Conservation (phyloP, 192 early-diverging fungal species). For the Glomus cerebriforme region DNA sequence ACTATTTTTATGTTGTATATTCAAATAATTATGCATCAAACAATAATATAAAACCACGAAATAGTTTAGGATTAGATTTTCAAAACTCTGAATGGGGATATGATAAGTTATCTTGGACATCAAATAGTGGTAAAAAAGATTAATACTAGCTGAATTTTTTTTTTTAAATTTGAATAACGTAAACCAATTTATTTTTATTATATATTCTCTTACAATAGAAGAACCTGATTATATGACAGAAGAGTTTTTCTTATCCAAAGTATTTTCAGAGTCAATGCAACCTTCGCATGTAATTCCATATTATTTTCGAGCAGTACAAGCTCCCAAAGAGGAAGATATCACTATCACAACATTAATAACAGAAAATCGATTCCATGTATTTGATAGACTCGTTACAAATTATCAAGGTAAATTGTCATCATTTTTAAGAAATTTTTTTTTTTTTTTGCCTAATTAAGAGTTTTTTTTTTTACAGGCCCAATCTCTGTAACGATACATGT, state of each 20-base stretch:
- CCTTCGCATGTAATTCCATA: conserved; percentile 65
- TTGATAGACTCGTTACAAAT: conserved; percentile 51
- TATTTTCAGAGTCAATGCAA: conserved; percentile 60
- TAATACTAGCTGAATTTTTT: too few relatives aligned
- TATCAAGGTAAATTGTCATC: conserved; percentile 44
- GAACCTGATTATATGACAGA: conserved; percentile 37
- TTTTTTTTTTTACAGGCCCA: conserved; percentile 40
- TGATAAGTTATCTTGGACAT: conserved; percentile 5
- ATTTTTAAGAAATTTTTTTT: background rate
- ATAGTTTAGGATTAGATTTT: background rate
- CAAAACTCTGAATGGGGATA: conserved; percentile 7
- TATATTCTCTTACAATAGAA: background rate
- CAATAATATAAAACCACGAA: background rate
- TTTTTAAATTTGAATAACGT: background rate
- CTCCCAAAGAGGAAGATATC: conserved; percentile 55
- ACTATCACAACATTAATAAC: conserved; percentile 63
- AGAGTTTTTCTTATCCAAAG: conserved; percentile 58
- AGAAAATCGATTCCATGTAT: conserved; percentile 54
- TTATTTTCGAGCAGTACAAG: conserved; percentile 52
- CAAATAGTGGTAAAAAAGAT: background rate
- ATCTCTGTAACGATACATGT: conserved; percentile 64
- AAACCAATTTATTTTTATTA: background rate
- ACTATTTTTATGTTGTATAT: conserved; percentile 9
- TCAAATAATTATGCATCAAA: background rate
- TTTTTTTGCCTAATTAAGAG: background rate